Conservation (phyloP, 352 stramenopile species). For the Phytopythium montanum region DNA sequence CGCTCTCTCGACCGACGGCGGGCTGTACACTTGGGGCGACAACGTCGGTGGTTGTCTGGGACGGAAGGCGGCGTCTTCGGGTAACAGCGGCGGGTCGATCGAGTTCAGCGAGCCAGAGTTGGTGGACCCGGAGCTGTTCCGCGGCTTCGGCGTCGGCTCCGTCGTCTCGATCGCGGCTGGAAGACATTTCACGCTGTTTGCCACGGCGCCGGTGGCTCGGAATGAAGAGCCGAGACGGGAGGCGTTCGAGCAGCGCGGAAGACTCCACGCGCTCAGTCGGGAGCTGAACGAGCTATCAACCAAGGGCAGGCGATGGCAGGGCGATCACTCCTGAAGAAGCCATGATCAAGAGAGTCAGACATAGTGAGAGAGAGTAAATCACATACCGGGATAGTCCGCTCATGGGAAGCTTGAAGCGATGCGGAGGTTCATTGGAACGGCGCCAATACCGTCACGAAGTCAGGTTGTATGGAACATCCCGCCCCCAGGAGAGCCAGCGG, state of each 20-base stretch:
- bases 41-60: slow-evolving; percentile 58
- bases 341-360: background rate
- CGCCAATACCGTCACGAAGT: background rate
- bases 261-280: slow-evolving; percentile 31
- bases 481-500: background rate
- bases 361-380: too few species aligned
- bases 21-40: slow-evolving; percentile 72
- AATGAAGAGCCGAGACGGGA: slow-evolving; percentile 26
- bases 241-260: slow-evolving; percentile 39
- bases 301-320: background rate
- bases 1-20: slow-evolving; percentile 45
- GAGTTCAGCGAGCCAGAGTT: slow-evolving; percentile 51
- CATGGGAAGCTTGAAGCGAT: too few species aligned
- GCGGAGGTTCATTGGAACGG: too few species aligned
- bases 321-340: background rate
- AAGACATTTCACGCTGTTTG: slow-evolving; percentile 56
- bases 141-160: slow-evolving; percentile 34
- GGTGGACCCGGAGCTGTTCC: slow-evolving; percentile 26
- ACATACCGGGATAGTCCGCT: too few species aligned
- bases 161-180: slow-evolving; percentile 54
- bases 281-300: background rate
- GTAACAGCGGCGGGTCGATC: slow-evolving; percentile 12
- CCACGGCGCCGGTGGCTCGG: slow-evolving; percentile 40
- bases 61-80: slow-evolving; percentile 10
- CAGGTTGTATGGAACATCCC: background rate